Conservation (phyloP, 1,284 basidiomycete genomes). For the Ustilago nuda region DNA sequence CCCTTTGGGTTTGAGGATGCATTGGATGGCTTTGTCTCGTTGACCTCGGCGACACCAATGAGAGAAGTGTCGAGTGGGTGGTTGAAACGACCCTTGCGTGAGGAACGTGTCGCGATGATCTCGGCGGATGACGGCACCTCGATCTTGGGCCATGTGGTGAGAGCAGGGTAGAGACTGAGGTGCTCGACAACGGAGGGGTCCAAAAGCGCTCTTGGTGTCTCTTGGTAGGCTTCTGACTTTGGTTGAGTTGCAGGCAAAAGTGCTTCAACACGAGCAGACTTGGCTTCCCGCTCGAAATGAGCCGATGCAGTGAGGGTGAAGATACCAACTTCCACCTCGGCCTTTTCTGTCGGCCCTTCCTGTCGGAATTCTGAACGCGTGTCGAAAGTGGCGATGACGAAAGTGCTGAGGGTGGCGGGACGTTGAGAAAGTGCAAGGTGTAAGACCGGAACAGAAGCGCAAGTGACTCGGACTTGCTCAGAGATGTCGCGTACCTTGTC, state of each 20-base stretch:
- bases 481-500: conserved; percentile 38
- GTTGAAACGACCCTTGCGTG: conserved; percentile 41
- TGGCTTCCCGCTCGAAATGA: conserved; percentile 23
- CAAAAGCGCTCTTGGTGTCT: conserved; percentile 21
- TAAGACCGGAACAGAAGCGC: conserved; percentile 48
- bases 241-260: conserved; percentile 32
- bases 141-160: conserved; percentile 62
- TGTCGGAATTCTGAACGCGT: conserved; percentile 39
- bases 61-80: conserved; percentile 48
- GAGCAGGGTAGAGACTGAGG: conserved; percentile 52
- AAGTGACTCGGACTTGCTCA: conserved; percentile 27
- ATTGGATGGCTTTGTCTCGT: conserved; percentile 26
- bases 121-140: conserved; percentile 50
- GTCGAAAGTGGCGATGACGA: conserved; percentile 38
- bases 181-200: conserved; percentile 42
- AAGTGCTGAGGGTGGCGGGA: conserved; percentile 3
- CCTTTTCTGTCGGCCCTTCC: conserved; percentile 7
- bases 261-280: conserved; percentile 18
- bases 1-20: conserved; percentile 26
- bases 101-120: conserved; percentile 49
- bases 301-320: conserved; percentile 21
- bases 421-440: conserved; percentile 24
- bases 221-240: conserved; percentile 8
- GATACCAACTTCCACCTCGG: conserved; percentile 21
- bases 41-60: conserved; percentile 37